Evolutionary conservation across 768 basidiomycete genomes (phyloP).

Genomic region (Heimioporus sp.): DNA sequence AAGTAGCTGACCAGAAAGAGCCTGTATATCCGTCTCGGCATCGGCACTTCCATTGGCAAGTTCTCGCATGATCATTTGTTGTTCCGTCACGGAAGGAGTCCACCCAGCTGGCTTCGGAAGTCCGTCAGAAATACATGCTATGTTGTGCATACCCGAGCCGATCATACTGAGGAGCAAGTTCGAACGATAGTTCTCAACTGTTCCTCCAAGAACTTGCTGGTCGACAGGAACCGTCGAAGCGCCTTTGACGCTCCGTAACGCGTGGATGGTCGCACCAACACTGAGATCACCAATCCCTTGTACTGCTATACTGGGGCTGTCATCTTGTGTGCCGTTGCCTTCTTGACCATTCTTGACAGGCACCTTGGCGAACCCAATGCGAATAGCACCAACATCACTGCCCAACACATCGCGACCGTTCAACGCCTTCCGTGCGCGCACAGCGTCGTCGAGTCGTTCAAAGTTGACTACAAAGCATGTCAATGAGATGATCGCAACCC

Average conservation of each 20-base stretch:
- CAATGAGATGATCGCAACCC: background rate
- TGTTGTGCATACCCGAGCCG: constrained; percentile 65
- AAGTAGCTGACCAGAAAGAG: constrained; percentile 70
- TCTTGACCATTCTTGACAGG: constrained; percentile 86
- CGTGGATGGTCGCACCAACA: constrained; percentile 86
- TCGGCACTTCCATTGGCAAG: constrained; percentile 74
- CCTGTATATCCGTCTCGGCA: constrained; percentile 81
- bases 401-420: constrained; percentile 96
- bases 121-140: constrained; percentile 54
- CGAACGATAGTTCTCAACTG: constrained; percentile 92
- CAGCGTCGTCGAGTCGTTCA: constrained; percentile 95
- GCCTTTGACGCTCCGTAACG: constrained; percentile 85
- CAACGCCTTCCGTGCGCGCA: constrained; percentile 90
- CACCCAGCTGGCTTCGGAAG: constrained; percentile 62
- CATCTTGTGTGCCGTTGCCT: constrained; percentile 55
- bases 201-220: constrained; percentile 88
- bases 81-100: constrained; percentile 79
- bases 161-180: constrained; percentile 90
- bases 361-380: constrained; percentile 96
- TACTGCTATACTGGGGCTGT: constrained; percentile 61
- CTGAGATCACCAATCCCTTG: constrained; percentile 84
- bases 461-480: constrained; percentile 71
- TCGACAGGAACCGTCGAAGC: constrained; percentile 89
- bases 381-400: constrained; percentile 93
- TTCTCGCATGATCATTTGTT: constrained; percentile 96